Percentiles rank a stretch among this genome's conserved stretches.
phyloP scores from a whole-genome alignment of 306 rosid genomes.

The Abrus precatorius region DNA sequence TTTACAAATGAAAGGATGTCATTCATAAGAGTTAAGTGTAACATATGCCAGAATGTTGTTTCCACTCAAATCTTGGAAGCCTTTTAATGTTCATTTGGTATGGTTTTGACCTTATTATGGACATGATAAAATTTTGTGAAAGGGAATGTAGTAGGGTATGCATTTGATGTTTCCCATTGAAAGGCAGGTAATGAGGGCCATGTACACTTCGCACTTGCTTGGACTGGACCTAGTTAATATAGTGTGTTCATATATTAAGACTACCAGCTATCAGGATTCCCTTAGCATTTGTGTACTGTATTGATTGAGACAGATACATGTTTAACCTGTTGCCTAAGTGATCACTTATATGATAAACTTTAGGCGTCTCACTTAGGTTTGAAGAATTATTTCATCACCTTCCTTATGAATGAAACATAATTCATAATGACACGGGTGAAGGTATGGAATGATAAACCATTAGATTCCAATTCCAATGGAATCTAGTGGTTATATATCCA shows the following conservation, averaged over 20 bases:
- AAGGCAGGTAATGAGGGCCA: conserved; percentile 1
- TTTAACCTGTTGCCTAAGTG: not conserved
- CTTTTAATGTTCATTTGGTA: not conserved
- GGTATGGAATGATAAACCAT: not conserved
- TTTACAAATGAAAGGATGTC: not conserved
- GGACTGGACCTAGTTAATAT: conserved; percentile 11
- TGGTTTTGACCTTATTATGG: not conserved
- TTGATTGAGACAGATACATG: conserved; percentile 5
- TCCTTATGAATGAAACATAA: not conserved
- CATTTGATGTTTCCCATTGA: conserved; percentile 3
- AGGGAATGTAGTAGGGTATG: conserved; percentile 13
- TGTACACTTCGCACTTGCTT: not conserved
- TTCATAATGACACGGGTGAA: conserved; percentile 8
- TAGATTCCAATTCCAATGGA: not conserved
- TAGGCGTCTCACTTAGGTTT: not conserved
- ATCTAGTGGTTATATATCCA: not conserved
- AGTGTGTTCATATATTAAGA: conserved; percentile 1
- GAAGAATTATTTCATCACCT: not conserved
- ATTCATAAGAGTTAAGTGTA: not conserved
- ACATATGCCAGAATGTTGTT: conserved; percentile 14
- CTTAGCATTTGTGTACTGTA: conserved; percentile 24
- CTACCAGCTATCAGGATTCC: not conserved
- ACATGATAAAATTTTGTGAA: not conserved
- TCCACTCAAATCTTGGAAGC: conserved; percentile 12
- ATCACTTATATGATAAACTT: not conserved